Conservation (phyloP, 2,329 filamentous ascomycete species). For the Myriosclerotinia duriaeana region DNA sequence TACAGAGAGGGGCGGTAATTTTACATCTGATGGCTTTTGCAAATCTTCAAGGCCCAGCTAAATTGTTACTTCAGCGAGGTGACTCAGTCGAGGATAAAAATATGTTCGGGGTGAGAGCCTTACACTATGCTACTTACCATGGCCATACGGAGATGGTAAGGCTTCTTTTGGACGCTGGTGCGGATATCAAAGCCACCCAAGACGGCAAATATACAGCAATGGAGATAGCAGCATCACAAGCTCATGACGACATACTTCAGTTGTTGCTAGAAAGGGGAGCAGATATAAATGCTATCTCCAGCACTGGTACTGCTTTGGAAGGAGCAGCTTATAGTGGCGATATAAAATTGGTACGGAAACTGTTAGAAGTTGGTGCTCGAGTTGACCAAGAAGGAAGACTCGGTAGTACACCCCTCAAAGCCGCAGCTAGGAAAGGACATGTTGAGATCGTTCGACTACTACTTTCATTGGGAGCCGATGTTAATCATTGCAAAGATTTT, state of each 20-base stretch:
- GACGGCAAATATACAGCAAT: slow-evolving; percentile 16
- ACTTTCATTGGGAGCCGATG: background rate
- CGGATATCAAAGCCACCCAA: slow-evolving; percentile 23
- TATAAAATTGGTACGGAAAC: slow-evolving; percentile 2
- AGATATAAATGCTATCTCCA: slow-evolving; percentile 29
- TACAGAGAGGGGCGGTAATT: background rate
- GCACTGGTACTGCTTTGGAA: slow-evolving; percentile 10
- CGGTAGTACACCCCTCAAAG: background rate
- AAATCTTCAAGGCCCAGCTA: slow-evolving; percentile 19
- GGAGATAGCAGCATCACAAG: slow-evolving; percentile 24
- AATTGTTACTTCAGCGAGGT: slow-evolving; percentile 6
- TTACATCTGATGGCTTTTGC: slow-evolving; percentile 21
- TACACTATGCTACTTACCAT: slow-evolving; percentile 25
- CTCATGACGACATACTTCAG: slow-evolving; percentile 37
- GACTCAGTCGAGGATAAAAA: slow-evolving; percentile 17
- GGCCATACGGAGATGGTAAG: slow-evolving; percentile 26
- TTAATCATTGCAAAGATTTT: slow-evolving; percentile 4
- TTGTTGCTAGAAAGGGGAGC: slow-evolving; percentile 38
- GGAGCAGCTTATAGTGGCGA: slow-evolving; percentile 4
- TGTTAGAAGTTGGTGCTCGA: slow-evolving; percentile 16
- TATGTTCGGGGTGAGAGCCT: background rate
- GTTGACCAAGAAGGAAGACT: background rate
- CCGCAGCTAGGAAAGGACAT: background rate
- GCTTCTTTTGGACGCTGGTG: slow-evolving; percentile 26
- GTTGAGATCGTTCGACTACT: background rate